phyloP scores from a whole-genome alignment of 768 basidiomycete genomes.

The Ramaria sp. region DNA sequence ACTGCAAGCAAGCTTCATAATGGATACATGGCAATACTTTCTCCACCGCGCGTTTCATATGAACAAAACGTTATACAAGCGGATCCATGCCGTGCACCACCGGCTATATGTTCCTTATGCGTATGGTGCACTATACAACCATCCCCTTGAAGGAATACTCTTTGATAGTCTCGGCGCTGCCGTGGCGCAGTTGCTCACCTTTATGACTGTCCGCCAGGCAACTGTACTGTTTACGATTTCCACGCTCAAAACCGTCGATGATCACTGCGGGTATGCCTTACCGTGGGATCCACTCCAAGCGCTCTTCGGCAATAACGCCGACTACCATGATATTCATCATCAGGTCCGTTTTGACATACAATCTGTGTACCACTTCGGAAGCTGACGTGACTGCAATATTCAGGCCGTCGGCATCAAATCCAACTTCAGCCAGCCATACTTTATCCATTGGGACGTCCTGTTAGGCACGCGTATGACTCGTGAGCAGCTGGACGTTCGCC shows the following conservation, averaged over 20 bases:
- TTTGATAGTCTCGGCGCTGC: constrained; percentile 77
- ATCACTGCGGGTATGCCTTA: constrained; percentile 84
- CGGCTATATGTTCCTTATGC: constrained; percentile 95
- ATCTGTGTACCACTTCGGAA: not conserved
- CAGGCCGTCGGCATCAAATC: constrained; percentile 75
- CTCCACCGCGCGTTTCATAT: constrained; percentile 86
- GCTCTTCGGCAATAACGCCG: constrained; percentile 79
- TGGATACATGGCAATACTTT: constrained; percentile 99
- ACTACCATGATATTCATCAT: constrained; percentile 98
- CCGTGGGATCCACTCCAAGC: constrained; percentile 90
- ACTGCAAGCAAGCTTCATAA: constrained; percentile 53
- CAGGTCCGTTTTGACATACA: constrained; percentile 39
- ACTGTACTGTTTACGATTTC: constrained; percentile 74
- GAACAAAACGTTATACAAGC: constrained; percentile 83
- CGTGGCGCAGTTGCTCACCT: constrained; percentile 57
- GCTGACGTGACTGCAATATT: too few relatives aligned
- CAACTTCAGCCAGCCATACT: constrained; percentile 95
- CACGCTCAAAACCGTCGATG: constrained; percentile 88
- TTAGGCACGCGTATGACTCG: constrained; percentile 80
- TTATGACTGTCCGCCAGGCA: constrained; percentile 74
- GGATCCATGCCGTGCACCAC: constrained; percentile 91
- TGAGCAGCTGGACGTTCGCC: constrained; percentile 14
- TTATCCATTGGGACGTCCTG: constrained; percentile 84
- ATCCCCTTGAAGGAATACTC: constrained; percentile 88
- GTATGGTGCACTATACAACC: constrained; percentile 95